A percentile compares a stretch with the other conserved stretches of the same genome.
These are phyloP conservation scores for Pythium dissimile DNA, from an alignment of 352 stramenopile genomes.

Conservation along the genomic window DNA sequence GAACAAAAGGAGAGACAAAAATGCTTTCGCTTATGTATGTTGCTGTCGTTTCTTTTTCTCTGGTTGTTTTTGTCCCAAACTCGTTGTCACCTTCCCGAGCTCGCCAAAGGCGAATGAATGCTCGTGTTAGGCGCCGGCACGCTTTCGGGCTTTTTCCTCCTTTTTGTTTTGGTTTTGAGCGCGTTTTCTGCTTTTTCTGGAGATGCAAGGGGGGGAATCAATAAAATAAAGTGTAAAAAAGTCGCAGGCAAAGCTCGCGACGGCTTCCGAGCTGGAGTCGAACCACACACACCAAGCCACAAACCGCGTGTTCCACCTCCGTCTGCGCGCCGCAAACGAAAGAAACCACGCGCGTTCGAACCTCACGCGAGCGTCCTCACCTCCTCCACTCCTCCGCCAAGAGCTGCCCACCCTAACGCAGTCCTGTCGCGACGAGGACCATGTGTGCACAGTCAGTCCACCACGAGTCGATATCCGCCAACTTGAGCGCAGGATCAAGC, in stretches of 20 bases:
- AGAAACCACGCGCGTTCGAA: not conserved
- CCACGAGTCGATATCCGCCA: no score
- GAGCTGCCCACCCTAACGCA: constrained; percentile 12
- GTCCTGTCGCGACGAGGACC: constrained; percentile 2
- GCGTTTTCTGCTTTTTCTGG: constrained; percentile 29
- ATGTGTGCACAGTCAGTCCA: not conserved
- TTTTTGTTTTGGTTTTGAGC: constrained; percentile 30
- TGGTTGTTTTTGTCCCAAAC: constrained; percentile 10
- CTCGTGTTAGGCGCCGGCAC: not conserved
- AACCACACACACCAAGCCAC: not conserved
- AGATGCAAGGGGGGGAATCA: constrained; percentile 9
- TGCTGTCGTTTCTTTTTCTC: constrained; percentile 12
- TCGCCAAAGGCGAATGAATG: not conserved
- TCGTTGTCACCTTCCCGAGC: not conserved
- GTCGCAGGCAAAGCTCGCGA: not conserved
- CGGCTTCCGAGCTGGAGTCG: not conserved
- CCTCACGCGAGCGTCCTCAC: not conserved
- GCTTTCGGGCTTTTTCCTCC: constrained; percentile 21
- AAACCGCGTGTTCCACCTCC: not conserved
- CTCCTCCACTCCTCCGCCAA: constrained; percentile 2
- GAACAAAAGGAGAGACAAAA: not conserved
- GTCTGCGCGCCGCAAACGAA: constrained; percentile 8
- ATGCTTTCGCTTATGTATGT: constrained; percentile 14
- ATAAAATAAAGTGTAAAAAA: constrained; percentile 16
- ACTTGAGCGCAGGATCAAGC: not conserved